Evolutionary conservation across 202 grass and related monocot genomes (phyloP).

Genomic region (Setaria viridis): DNA sequence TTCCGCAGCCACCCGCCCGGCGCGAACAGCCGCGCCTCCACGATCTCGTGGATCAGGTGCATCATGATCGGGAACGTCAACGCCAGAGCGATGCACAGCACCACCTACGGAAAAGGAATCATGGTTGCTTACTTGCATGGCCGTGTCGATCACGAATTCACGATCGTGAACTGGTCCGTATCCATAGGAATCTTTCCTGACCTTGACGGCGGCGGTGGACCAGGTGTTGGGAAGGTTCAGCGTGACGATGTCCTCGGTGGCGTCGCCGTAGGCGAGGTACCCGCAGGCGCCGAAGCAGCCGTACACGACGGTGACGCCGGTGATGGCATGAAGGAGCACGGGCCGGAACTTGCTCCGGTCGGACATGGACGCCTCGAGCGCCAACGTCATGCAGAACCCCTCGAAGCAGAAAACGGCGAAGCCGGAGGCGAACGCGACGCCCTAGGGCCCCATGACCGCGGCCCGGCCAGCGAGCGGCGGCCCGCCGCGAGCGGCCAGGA

Average conservation of each 20-base stretch:
- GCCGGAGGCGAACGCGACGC: constrained; percentile 73
- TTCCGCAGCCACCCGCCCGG: constrained; percentile 55
- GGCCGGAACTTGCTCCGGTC: constrained; percentile 60
- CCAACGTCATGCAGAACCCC: constrained; percentile 88
- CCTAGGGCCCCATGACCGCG: constrained; percentile 63
- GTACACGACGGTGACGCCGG: constrained; percentile 63
- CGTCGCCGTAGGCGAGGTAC: constrained; percentile 88
- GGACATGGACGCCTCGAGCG: constrained; percentile 83
- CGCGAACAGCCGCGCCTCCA: constrained; percentile 62
- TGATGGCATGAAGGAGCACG: constrained; percentile 72
- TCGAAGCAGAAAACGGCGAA: constrained; percentile 94
- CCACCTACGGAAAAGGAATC: constrained; percentile 48
- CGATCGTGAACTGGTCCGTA: no score
- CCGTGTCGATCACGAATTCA: no score
- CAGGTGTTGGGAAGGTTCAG: constrained; percentile 76
- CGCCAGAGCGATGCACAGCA: constrained; percentile 73
- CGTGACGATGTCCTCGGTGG: constrained; percentile 83
- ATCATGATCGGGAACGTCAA: constrained; percentile 93
- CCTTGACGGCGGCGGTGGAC: constrained; percentile 76
- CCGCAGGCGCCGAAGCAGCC: constrained; percentile 78
- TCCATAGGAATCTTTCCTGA: neutral
- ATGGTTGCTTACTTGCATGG: neutral
- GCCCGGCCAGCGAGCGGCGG: constrained; percentile 40
- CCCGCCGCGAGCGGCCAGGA: constrained; percentile 43
- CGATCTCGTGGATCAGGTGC: constrained; percentile 95